Conservation (phyloP, 2,329 filamentous ascomycete genomes). For the Ascochyta viciae-villosae region DNA sequence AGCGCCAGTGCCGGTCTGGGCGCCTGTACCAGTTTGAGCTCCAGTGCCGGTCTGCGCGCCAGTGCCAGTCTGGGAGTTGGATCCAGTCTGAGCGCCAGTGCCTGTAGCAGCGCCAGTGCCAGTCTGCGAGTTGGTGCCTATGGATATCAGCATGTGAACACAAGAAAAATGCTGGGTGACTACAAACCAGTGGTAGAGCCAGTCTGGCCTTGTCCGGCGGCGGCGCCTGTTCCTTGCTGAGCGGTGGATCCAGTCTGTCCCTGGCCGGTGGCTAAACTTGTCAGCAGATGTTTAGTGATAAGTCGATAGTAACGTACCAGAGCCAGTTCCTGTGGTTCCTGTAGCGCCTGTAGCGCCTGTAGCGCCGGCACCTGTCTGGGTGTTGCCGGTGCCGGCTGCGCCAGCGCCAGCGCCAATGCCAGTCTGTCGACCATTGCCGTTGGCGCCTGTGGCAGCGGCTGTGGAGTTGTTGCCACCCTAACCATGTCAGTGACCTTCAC, state of each 20-base stretch:
- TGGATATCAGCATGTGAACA: background rate
- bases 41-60: background rate
- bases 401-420: background rate
- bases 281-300: background rate
- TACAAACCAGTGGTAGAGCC: background rate
- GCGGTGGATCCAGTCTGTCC: background rate
- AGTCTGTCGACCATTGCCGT: background rate
- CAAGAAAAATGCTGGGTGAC: background rate
- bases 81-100: background rate
- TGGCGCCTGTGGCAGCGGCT: constrained; percentile 4
- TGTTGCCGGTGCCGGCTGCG: background rate
- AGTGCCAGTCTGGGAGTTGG: constrained; percentile 6
- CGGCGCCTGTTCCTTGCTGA: background rate
- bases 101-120: constrained; percentile 12
- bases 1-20: background rate
- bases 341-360: background rate
- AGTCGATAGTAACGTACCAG: background rate
- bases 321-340: background rate
- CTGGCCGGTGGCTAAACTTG: background rate
- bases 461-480: constrained; percentile 14
- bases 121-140: background rate
- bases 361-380: constrained; percentile 3
- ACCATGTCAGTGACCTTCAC: background rate
- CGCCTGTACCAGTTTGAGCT: background rate
- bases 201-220: background rate